These are phyloP conservation scores for Metarhizium brunneum DNA, from an alignment of 2,329 filamentous ascomycete species.

Conservation along the genomic window DNA sequence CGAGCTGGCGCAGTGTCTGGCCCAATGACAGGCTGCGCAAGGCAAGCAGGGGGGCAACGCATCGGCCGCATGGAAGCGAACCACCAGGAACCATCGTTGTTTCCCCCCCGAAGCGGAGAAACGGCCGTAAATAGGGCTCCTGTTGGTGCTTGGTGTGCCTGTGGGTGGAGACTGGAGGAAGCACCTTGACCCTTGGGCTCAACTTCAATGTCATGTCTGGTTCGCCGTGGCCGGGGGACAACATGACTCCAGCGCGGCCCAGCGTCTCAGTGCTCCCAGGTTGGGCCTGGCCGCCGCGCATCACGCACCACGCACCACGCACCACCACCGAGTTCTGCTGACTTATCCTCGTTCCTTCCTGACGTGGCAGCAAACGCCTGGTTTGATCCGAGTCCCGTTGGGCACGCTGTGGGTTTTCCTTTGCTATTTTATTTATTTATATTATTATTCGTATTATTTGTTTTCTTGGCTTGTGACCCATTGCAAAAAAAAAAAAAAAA, in stretches of 20 bases:
- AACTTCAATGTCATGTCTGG: too few species aligned
- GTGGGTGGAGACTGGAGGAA: too few species aligned
- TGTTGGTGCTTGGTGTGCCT: too few species aligned
- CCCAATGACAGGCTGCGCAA: too few species aligned
- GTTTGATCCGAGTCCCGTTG: neutral
- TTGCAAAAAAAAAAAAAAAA: neutral
- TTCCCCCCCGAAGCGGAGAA: neutral
- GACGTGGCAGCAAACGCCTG: neutral
- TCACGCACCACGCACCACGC: neutral
- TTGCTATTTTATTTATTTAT: too few species aligned
- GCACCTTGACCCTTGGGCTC: too few species aligned
- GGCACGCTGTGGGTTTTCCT: neutral
- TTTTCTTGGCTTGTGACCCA: neutral
- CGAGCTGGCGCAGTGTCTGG: too few species aligned
- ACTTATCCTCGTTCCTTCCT: neutral
- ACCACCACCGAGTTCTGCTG: neutral
- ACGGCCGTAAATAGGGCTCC: too few species aligned
- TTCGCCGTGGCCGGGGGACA: too few species aligned
- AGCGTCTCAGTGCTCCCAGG: too few species aligned
- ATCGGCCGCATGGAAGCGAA: neutral
- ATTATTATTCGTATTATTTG: too few species aligned
- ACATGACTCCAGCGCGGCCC: too few species aligned
- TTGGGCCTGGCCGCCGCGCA: neutral
- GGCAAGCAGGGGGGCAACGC: neutral
- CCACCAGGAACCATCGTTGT: neutral